Conservation (phyloP, 768 basidiomycete species). For the Termitomyces sp. region DNA sequence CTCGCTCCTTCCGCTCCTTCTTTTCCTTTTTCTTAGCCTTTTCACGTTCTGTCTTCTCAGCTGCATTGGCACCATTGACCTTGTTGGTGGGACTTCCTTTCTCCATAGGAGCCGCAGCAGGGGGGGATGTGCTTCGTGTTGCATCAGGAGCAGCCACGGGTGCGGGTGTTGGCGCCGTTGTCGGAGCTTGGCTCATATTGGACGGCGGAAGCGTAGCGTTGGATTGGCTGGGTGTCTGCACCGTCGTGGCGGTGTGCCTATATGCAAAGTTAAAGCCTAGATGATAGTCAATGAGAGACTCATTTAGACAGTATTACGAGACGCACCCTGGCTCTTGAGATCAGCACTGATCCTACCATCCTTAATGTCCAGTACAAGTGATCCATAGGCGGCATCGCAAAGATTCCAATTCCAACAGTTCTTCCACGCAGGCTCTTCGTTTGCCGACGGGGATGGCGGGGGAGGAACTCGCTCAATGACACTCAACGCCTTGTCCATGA, state of each 20-base stretch:
- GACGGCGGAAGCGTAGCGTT: conserved; percentile 42
- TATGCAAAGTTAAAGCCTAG: conserved; percentile 96
- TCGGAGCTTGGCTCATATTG: conserved; percentile 20
- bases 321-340: conserved; percentile 81
- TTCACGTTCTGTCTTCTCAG: conserved; percentile 51
- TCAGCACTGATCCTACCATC: conserved; percentile 92
- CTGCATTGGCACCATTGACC: conserved; percentile 28
- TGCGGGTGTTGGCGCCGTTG: conserved; percentile 25
- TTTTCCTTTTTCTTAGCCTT: conserved; percentile 56
- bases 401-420: conserved; percentile 99
- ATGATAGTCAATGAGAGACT: not conserved
- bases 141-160: conserved; percentile 2
- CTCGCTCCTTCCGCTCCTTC: conserved; percentile 57
- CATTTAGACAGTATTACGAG: conserved; percentile 13
- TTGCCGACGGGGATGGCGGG: conserved; percentile 40
- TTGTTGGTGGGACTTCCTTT: conserved; percentile 33
- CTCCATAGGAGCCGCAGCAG: conserved; percentile 24
- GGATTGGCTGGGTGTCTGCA: conserved; percentile 55
- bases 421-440: conserved; percentile 95
- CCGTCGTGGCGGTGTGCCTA: conserved; percentile 62
- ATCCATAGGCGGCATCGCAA: conserved; percentile 92
- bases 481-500: conserved; percentile 84
- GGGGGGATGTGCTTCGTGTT: conserved; percentile 20
- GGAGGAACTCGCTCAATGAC: conserved; percentile 80
- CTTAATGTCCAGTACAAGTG: conserved; percentile 81